phyloP scores from a whole-genome alignment of 371 early-diverging fungal species.

The Rhizopus delemar region DNA sequence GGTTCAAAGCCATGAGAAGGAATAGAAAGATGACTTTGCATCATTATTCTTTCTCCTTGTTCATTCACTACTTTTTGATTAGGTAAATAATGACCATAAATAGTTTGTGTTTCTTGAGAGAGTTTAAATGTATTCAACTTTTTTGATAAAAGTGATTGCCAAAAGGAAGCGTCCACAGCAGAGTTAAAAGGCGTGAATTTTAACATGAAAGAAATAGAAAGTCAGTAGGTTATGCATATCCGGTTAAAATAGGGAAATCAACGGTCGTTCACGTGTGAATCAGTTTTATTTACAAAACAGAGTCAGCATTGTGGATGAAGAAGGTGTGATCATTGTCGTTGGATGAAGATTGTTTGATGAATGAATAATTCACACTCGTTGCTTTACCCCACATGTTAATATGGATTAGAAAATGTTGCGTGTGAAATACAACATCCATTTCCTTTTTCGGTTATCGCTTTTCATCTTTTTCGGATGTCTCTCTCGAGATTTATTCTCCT shows the following conservation, averaged over 20 bases:
- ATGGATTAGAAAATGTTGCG: neutral
- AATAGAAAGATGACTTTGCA: conserved; percentile 35
- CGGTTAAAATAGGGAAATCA: no score
- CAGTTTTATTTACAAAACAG: no score
- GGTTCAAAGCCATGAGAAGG: conserved; percentile 36
- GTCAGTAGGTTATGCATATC: neutral
- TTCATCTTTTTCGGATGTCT: neutral
- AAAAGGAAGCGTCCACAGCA: conserved; percentile 87
- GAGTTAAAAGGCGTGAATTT: conserved; percentile 84
- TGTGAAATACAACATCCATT: neutral
- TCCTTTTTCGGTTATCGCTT: neutral
- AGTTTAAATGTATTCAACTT: conserved; percentile 83
- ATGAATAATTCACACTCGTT: neutral
- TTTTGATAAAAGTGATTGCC: conserved; percentile 78
- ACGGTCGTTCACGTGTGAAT: no score
- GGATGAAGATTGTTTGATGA: no score
- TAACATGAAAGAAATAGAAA: conserved; percentile 40
- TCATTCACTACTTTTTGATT: conserved; percentile 41
- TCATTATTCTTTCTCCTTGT: conserved; percentile 11
- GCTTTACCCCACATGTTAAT: neutral
- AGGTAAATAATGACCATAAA: conserved; percentile 69
- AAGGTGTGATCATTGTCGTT: neutral
- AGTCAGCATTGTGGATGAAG: neutral
- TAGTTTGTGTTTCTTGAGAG: conserved; percentile 58
- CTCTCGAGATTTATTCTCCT: no score